Evolutionary conservation across 2,329 filamentous ascomycete species (phyloP).

Genomic region (Aspergillus udagawae): DNA sequence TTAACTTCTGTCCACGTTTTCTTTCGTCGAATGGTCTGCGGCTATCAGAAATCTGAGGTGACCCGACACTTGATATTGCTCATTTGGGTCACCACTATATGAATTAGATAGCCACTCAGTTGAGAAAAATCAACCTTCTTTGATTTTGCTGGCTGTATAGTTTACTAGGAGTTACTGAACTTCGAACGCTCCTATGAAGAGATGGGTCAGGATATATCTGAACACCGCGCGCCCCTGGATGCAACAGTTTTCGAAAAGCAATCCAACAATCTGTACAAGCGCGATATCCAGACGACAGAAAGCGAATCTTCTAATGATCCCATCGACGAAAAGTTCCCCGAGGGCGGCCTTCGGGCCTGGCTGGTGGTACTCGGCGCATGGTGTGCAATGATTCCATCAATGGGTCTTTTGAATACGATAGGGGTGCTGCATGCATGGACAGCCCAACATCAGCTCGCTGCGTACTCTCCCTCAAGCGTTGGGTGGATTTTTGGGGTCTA

Average conservation of each 20-base stretch:
- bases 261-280: neutral
- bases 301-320: neutral
- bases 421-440: slow-evolving; percentile 40
- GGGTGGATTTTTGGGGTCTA: slow-evolving; percentile 43
- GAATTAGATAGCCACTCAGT: neutral
- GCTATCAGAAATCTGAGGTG: neutral
- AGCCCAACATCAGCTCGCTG: slow-evolving; percentile 31
- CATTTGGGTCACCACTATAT: neutral
- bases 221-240: too few relatives aligned
- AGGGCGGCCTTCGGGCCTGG: slow-evolving; percentile 42
- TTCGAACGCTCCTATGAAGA: too few relatives aligned
- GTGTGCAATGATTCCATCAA: slow-evolving; percentile 32
- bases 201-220: too few relatives aligned
- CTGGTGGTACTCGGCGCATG: slow-evolving; percentile 42
- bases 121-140: neutral
- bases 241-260: neutral
- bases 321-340: slow-evolving; percentile 21
- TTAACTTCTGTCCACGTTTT: too few relatives aligned
- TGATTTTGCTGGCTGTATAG: neutral
- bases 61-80: too few relatives aligned
- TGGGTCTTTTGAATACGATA: slow-evolving; percentile 40
- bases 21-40: neutral
- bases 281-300: neutral
- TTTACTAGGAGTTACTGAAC: too few relatives aligned
- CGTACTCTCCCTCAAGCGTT: slow-evolving; percentile 31